phyloP scores from a whole-genome alignment of 257 asterid species.

The Solanum medicagineum region DNA sequence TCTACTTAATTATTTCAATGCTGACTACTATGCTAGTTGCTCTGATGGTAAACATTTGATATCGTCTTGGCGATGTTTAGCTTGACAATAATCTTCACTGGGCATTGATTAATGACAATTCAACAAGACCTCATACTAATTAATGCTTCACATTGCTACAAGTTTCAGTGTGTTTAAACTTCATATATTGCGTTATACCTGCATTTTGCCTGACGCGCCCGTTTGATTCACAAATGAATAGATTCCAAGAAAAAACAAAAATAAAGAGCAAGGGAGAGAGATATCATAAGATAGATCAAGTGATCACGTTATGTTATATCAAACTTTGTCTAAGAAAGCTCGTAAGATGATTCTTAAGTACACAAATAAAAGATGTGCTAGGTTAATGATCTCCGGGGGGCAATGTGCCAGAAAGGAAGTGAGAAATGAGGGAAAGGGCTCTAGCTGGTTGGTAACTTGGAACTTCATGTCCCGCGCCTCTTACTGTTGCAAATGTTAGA shows the following conservation, averaged over 20 bases:
- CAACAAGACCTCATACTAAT: background rate
- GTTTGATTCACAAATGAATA: background rate
- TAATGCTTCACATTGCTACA: no score
- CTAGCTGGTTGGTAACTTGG: background rate
- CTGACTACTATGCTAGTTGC: no score
- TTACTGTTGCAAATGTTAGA: background rate
- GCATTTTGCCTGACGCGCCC: background rate
- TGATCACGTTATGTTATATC: background rate
- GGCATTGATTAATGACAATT: no score
- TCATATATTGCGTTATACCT: background rate
- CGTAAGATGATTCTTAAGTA: background rate
- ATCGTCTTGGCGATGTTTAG: no score
- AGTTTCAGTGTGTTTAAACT: no score
- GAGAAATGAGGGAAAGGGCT: slow-evolving; percentile 1
- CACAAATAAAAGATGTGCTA: background rate
- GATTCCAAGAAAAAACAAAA: background rate
- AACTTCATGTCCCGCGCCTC: slow-evolving; percentile 2
- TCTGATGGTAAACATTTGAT: no score
- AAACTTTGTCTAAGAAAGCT: background rate
- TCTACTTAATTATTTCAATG: no score
- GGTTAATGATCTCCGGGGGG: background rate
- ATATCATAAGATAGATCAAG: background rate
- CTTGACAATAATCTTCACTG: no score
- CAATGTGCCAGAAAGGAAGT: background rate
- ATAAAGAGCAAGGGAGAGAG: background rate